A percentile compares a stretch with the other conserved stretches of the same genome.
These are phyloP conservation scores for Cnidoscolus chayamansa DNA, from an alignment of 441 rosid genomes.

Conservation along the genomic window DNA sequence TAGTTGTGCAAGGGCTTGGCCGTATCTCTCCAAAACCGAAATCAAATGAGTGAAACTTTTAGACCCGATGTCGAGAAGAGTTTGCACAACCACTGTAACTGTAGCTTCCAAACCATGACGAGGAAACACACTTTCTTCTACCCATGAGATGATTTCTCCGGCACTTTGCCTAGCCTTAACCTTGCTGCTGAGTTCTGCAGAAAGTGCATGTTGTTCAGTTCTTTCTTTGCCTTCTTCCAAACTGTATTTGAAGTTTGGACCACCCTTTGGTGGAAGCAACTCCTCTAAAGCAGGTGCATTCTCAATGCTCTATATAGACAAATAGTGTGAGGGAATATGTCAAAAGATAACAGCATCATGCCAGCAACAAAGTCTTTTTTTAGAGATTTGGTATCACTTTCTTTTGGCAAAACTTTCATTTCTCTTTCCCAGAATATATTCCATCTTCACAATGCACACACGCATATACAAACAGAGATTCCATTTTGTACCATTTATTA, in stretches of 20 bases:
- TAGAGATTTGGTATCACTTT: not conserved
- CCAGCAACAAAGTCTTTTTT: slow-evolving; percentile 4
- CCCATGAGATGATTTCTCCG: slow-evolving; percentile 77
- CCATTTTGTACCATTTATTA: not conserved
- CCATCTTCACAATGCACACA: not conserved
- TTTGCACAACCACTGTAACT: slow-evolving; percentile 69
- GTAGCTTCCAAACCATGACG: slow-evolving; percentile 68
- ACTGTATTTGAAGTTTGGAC: slow-evolving; percentile 65
- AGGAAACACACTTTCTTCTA: slow-evolving; percentile 72
- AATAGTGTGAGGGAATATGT: slow-evolving; percentile 17
- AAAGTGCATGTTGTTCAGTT: slow-evolving; percentile 65
- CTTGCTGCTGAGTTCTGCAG: slow-evolving; percentile 72
- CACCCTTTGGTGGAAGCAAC: slow-evolving; percentile 85
- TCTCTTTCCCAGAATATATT: slow-evolving; percentile 2
- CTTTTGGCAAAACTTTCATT: not conserved
- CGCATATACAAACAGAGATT: not conserved
- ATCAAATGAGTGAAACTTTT: slow-evolving; percentile 98
- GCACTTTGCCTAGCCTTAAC: slow-evolving; percentile 83
- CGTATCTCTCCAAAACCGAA: slow-evolving; percentile 92
- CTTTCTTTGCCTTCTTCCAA: slow-evolving; percentile 66
- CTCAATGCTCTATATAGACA: slow-evolving; percentile 72
- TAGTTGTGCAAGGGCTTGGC: slow-evolving; percentile 71
- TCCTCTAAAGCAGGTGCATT: slow-evolving; percentile 83
- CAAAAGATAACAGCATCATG: slow-evolving; percentile 15
- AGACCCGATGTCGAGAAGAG: slow-evolving; percentile 90